phyloP scores from a whole-genome alignment of 2,329 filamentous ascomycete genomes.

The Delphinella strobiligena region DNA sequence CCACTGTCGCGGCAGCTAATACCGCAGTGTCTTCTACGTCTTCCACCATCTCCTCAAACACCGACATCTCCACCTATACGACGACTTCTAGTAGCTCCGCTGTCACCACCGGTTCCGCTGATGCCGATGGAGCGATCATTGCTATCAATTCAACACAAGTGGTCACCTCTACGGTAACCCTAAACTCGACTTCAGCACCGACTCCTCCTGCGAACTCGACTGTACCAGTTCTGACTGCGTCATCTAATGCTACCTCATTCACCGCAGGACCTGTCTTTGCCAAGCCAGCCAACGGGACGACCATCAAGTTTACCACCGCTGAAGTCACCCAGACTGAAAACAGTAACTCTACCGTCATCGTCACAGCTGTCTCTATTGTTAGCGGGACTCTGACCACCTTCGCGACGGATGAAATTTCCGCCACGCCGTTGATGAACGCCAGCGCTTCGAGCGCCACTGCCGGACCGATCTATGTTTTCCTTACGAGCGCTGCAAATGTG shows the following conservation, averaged over 20 bases:
- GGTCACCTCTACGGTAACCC: too few relatives aligned
- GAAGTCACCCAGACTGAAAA: neutral
- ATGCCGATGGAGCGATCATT: too few relatives aligned
- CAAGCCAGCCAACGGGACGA: neutral
- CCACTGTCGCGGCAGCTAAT: neutral
- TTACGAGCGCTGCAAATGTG: neutral
- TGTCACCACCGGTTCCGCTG: neutral
- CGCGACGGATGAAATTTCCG: neutral
- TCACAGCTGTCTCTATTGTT: neutral
- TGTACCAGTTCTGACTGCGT: too few relatives aligned
- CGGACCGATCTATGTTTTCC: neutral
- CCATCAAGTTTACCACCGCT: neutral
- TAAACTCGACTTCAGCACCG: too few relatives aligned
- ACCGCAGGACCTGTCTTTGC: too few relatives aligned
- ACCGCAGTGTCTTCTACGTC: neutral
- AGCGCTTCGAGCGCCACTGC: neutral
- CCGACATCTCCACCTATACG: too few relatives aligned
- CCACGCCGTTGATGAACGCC: slow-evolving; percentile 3
- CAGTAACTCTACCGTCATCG: neutral
- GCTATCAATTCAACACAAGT: too few relatives aligned
- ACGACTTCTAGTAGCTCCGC: too few relatives aligned
- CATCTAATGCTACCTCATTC: too few relatives aligned
- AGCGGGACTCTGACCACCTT: neutral
- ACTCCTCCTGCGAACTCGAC: too few relatives aligned
- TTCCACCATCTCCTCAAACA: too few relatives aligned